phyloP scores from a whole-genome alignment of 306 rosid genomes.

The Purshia tridentata region DNA sequence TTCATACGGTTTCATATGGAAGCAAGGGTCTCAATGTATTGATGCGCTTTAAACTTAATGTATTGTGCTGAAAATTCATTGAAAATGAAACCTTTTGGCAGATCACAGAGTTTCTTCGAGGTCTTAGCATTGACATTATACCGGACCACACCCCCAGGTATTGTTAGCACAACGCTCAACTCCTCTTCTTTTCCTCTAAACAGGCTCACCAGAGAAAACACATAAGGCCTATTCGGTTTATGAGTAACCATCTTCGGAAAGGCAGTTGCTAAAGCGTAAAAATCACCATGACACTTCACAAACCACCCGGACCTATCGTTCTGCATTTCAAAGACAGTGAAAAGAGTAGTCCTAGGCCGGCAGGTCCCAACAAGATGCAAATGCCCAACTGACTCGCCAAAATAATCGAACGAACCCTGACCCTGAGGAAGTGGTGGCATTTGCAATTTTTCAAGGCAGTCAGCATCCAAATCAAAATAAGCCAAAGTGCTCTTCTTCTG shows the following conservation, averaged over 20 bases:
- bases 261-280: not conserved
- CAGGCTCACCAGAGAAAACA: slow-evolving; percentile 16
- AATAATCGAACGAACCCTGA: not conserved
- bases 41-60: slow-evolving; percentile 19
- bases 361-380: slow-evolving; percentile 7
- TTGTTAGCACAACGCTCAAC: slow-evolving; percentile 21
- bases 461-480: slow-evolving; percentile 19
- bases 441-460: slow-evolving; percentile 21
- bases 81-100: not conserved
- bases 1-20: slow-evolving; percentile 26
- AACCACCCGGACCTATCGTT: slow-evolving; percentile 24
- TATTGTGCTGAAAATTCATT: not conserved
- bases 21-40: slow-evolving; percentile 29
- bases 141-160: slow-evolving; percentile 24
- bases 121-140: slow-evolving; percentile 16
- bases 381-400: slow-evolving; percentile 13
- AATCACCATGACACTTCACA: slow-evolving; percentile 16
- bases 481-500: not conserved
- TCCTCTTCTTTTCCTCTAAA: slow-evolving; percentile 15
- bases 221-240: not conserved
- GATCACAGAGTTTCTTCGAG: not conserved
- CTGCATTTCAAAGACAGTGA: slow-evolving; percentile 17
- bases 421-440: not conserved
- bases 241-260: slow-evolving; percentile 15
- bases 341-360: not conserved